Base-by-base conservation (phyloP, 208 protist genomes). In the Herpetomonas tarakana region DNA sequence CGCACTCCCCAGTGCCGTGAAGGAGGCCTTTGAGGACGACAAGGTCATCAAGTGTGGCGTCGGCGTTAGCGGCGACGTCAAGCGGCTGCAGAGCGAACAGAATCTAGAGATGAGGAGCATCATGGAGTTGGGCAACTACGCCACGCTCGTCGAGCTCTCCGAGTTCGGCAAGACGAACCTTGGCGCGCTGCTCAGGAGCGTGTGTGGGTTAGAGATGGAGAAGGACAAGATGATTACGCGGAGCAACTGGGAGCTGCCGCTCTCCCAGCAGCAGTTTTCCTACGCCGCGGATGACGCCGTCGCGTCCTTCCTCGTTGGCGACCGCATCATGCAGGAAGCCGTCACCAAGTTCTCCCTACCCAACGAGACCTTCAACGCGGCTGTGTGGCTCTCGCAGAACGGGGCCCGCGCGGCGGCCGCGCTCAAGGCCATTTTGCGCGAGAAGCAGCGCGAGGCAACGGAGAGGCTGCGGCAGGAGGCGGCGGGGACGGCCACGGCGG, bases 241-340 rank as follows among this genome's bases (percentile, higher is more conserved):
- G 12, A 84, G 73, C 67, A 82, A 88, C 55, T 88, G 81, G 81
- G 81, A 88, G 57, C 59, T 71, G n/a, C 58, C 41, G 9, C 74
- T 88, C 18, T 30, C 25, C 21, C 14, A 53, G 3, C 25, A 2
- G 4, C 63, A 78, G 49, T 25, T 74, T n/a, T 47, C 62, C 28
- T 88, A 88, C 54, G 67, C 69, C 1, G 81, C 74, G 1, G 81
- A 88, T 24, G 81, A 88, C 50, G 81, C 81, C 12, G 51, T 88
- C 18, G 76, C 76, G 2, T 86, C 79, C 4, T 78, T 52, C 29
- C 55, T 75, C 2, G 22, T 86, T 1, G 79, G 79, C 1, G 49
- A 53, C 14, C 25, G 19, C 2, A n/a, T 84, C 6, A 55, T 80
- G 62, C 27, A n/a, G 12, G 61, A 58, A 31, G 78, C 58, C 9